A percentile compares a stretch with the other conserved stretches of the same genome.
phyloP scores from a whole-genome alignment of 306 rosid genomes.

The Medicago arabica region DNA sequence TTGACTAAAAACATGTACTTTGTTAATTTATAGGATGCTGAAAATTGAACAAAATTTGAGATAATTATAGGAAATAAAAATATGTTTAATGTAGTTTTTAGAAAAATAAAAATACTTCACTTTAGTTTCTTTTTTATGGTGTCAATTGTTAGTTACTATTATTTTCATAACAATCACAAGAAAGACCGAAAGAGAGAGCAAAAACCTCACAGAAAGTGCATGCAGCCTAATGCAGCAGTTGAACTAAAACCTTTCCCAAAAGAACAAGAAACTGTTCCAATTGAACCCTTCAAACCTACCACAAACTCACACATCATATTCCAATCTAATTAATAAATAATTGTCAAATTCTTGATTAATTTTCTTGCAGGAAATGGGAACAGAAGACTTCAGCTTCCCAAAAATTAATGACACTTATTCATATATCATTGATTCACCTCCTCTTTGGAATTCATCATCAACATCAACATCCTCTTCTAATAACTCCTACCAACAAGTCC shows the following conservation, averaged over 20 bases:
- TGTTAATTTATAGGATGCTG: neutral
- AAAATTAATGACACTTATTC: constrained; percentile 33
- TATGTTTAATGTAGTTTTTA: neutral
- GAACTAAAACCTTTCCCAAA: constrained; percentile 41
- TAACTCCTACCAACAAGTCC: neutral
- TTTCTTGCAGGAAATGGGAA: constrained; percentile 34
- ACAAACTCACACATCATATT: constrained; percentile 22
- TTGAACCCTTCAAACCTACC: constrained; percentile 44
- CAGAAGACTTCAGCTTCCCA: constrained; percentile 57
- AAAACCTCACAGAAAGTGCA: constrained; percentile 12
- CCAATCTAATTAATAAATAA: constrained; percentile 12
- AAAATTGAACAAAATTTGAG: too few species aligned
- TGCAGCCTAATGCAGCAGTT: constrained; percentile 51
- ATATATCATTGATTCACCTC: constrained; percentile 53
- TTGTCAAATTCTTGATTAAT: constrained; percentile 21
- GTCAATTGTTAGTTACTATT: neutral
- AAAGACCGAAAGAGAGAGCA: neutral
- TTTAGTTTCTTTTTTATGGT: neutral
- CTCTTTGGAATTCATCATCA: constrained; percentile 51
- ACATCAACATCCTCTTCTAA: constrained; percentile 35
- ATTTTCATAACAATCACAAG: neutral
- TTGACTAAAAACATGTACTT: neutral
- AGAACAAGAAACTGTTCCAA: constrained; percentile 25
- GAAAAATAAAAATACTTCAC: neutral
- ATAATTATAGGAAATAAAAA: too few species aligned